Evolutionary conservation across 2,329 filamentous ascomycete species (phyloP), one percentile per base, ranked within the genome.

Genomic region (Stagonosporopsis rhizophila): DNA sequence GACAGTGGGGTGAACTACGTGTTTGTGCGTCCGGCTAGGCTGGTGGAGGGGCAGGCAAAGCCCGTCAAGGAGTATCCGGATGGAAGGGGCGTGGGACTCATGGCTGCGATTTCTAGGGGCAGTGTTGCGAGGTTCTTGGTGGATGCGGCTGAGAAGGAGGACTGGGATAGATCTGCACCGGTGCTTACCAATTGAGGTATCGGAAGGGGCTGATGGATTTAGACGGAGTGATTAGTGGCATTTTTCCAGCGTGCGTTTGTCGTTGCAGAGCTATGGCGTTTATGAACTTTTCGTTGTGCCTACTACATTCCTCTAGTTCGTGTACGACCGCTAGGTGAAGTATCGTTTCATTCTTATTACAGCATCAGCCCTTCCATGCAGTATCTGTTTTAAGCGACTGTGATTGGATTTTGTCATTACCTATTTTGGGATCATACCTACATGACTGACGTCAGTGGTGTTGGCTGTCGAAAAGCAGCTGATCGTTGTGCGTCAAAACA

Each of bases 51-150:
- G 0, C 74, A 76, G 3, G 65, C 66, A 1, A 62, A 54, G 50
- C 54, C 67, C 2, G 70, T 83, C 23, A 79, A 73, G 56, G 72
- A 78, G 32, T 79, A 74, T 61, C 73, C 74, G 0, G 76, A 81
- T 35, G 82, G 81, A 0, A 71, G 76, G 48, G 79, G 77, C 0
- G 72, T 76, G 2, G 67, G 75, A 0, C 71, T 81, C 64, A 69
- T 82, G 66, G 72, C 77, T 8, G 74, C 60, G 19, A 61, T 71
- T 5, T 74, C 69, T 23, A 70, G 74, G 63, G 60, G 65, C 15
- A 80, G 78, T 59, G 77, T 85, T 7, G 82, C 80, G 8, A 64
- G 57, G 15, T 84, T 80, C 65, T 61, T 83, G 61, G 74, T 83
- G 4, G 72, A 79, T 51, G 79, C 76, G 2, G 75, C 74, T 0